These are phyloP conservation scores for Phlebopus sp. DNA, from an alignment of 1,284 basidiomycete species.

Conservation along the genomic window DNA sequence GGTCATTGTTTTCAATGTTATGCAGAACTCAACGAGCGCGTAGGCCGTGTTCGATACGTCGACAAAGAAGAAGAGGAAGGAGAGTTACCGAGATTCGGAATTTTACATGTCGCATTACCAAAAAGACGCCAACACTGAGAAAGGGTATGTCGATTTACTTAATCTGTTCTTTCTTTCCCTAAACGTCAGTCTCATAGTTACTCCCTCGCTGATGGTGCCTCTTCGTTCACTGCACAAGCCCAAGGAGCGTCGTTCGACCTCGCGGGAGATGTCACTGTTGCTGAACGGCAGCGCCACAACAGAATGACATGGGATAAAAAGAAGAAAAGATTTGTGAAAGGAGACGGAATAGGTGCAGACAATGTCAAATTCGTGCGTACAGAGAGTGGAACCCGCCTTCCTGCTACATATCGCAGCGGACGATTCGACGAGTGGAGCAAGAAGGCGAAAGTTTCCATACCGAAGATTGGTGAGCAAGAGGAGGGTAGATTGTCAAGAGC, in stretches of 20 bases:
- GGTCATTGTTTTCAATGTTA: background rate
- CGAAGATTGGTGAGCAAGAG: conserved; percentile 76
- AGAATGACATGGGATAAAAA: conserved; percentile 90
- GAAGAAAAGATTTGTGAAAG: conserved; percentile 93
- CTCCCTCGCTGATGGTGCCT: conserved; percentile 80
- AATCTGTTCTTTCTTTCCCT: background rate
- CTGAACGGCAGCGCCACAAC: conserved; percentile 61
- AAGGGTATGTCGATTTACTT: conserved; percentile 59
- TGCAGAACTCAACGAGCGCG: conserved; percentile 14
- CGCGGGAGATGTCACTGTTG: conserved; percentile 64
- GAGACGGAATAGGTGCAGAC: conserved; percentile 82
- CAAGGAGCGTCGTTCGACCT: conserved; percentile 81
- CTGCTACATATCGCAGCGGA: conserved; percentile 90
- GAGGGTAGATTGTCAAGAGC: conserved; percentile 30
- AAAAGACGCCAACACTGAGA: conserved; percentile 81
- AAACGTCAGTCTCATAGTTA: conserved; percentile 52
- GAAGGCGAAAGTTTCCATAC: conserved; percentile 69
- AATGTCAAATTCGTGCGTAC: conserved; percentile 94
- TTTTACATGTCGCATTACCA: conserved; percentile 94
- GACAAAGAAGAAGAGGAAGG: conserved; percentile 44
- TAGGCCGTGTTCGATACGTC: conserved; percentile 77
- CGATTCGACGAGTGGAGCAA: conserved; percentile 95
- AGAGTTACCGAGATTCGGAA: conserved; percentile 72
- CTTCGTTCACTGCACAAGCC: conserved; percentile 83
- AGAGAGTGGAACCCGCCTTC: conserved; percentile 91